A percentile compares a stretch with the other conserved stretches of the same genome.
phyloP scores from a whole-genome alignment of 768 basidiomycete species.

The Mycena vulgaris region DNA sequence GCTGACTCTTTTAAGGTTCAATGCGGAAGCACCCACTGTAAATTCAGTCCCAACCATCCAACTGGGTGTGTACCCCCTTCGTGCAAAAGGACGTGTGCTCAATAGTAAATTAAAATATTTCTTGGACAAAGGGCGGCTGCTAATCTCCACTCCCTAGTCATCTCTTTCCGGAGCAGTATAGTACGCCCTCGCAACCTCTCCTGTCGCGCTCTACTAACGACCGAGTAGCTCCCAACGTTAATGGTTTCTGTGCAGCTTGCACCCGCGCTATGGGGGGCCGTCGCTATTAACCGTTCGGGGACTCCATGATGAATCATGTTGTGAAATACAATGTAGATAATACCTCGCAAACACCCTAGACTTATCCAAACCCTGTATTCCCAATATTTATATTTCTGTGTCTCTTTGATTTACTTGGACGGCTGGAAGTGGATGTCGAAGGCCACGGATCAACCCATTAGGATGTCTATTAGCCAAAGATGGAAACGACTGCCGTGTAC shows the following conservation, averaged over 20 bases:
- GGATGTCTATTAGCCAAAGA: background rate
- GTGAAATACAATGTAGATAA: slow-evolving; percentile 21
- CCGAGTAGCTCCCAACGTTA: slow-evolving; percentile 58
- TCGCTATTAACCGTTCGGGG: slow-evolving; percentile 26
- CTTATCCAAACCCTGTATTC: slow-evolving; percentile 4
- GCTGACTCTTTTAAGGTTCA: slow-evolving; percentile 51
- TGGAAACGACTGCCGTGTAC: background rate
- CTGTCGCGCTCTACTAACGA: slow-evolving; percentile 1
- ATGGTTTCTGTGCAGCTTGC: slow-evolving; percentile 50
- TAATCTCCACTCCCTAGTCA: slow-evolving; percentile 48
- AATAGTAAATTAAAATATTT: slow-evolving; percentile 57
- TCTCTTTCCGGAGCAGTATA: slow-evolving; percentile 62
- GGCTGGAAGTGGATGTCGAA: background rate
- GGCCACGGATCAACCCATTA: slow-evolving; percentile 16
- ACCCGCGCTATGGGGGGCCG: slow-evolving; percentile 41
- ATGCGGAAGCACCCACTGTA: slow-evolving; percentile 64
- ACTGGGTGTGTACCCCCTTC: slow-evolving; percentile 54
- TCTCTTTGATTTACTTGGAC: background rate
- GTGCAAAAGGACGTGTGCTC: slow-evolving; percentile 62
- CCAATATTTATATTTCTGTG: slow-evolving; percentile 5
- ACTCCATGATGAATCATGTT: slow-evolving; percentile 1
- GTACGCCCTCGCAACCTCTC: slow-evolving; percentile 46
- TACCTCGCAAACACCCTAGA: slow-evolving; percentile 14
- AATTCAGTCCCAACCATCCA: slow-evolving; percentile 69
- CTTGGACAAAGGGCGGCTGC: background rate